These are phyloP conservation scores for Agaricus sinodeliciosus DNA, from an alignment of 768 basidiomycete genomes.

Conservation along the genomic window DNA sequence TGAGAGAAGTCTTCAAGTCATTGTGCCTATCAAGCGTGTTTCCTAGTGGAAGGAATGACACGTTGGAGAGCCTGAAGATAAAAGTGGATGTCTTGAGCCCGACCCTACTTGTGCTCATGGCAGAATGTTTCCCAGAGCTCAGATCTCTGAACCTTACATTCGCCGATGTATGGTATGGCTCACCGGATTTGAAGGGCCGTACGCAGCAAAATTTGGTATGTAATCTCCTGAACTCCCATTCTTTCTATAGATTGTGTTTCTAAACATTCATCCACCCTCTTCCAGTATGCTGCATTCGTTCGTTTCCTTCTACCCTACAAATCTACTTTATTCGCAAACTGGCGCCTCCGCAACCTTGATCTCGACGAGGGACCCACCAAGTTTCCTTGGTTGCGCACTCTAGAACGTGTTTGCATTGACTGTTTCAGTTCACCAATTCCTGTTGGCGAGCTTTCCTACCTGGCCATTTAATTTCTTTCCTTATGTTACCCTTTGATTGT, in stretches of 20 bases:
- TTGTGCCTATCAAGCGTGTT: conserved; percentile 10
- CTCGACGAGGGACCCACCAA: neutral
- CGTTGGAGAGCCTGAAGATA: conserved; percentile 5
- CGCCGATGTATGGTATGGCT: neutral
- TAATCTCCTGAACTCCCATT: neutral
- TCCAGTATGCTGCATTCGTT: neutral
- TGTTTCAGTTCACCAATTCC: conserved; percentile 6
- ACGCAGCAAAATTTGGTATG: conserved; percentile 5
- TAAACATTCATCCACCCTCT: neutral
- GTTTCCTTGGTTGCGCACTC: conserved; percentile 3
- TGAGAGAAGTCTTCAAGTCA: conserved; percentile 21
- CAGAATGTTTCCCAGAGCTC: conserved; percentile 6
- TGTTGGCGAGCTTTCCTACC: neutral
- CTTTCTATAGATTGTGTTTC: neutral
- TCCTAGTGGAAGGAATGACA: neutral
- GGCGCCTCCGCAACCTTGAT: conserved; percentile 3
- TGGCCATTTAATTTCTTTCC: neutral
- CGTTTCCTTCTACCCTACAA: neutral
- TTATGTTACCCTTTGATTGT: neutral
- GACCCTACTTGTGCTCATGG: conserved; percentile 1
- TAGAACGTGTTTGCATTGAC: conserved; percentile 7
- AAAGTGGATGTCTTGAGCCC: conserved; percentile 7
- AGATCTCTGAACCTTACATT: conserved; percentile 9
- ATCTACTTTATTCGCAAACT: neutral
- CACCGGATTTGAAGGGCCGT: neutral